Evolutionary conservation across 371 early-diverging fungal species (phyloP), one percentile per base, ranked within the genome.

Genomic region (Mucor racemosus): DNA sequence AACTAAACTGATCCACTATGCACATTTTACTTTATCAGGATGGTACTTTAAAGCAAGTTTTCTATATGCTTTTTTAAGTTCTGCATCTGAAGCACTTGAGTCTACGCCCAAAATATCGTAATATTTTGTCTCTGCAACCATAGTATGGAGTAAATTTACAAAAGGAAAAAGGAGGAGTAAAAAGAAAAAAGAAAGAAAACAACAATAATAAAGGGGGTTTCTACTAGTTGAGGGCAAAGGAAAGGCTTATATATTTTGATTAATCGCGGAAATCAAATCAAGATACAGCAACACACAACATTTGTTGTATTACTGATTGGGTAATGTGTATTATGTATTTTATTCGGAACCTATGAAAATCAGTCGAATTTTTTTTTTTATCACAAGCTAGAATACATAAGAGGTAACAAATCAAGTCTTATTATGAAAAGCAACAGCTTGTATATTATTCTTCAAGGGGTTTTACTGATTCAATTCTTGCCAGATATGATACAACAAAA

Each of bases 11-110:
- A 15, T 5, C n/a, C 42, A 17, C 44, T 44, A 17, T 44, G 7
- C 6, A 44, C 21, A 26, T 48, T 56, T 6, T 79, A 88, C 90
- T 85, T 95, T 95, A 81, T 97, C 98, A 57, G 95, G 99, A 79
- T 99, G 99, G 81, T 93, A 97, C 66, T 91, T 91, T 61, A 95
- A 85, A 17, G 99, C 98, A 44, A 97, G 74, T 75, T 92, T 95
- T 58, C 94, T 88, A 84, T 94, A 98, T 15, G 95, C 94, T 75
- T 94, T 95, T 76, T 94, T 95, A 73, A 97, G 84, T 65, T 97
- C 94, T 55, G 76, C 58, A 15, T 97, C 97, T 35, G 89, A 74
- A 36, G 97, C 96, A 53, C 71, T 75, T 50, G 96, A 93, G n/a
- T 76, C 54, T 15, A 99, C 94, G 39, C 91, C 98, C 38, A 99